Base-by-base conservation (phyloP, 495 filamentous ascomycete species). In the Hyaloscypha finlandica region DNA sequence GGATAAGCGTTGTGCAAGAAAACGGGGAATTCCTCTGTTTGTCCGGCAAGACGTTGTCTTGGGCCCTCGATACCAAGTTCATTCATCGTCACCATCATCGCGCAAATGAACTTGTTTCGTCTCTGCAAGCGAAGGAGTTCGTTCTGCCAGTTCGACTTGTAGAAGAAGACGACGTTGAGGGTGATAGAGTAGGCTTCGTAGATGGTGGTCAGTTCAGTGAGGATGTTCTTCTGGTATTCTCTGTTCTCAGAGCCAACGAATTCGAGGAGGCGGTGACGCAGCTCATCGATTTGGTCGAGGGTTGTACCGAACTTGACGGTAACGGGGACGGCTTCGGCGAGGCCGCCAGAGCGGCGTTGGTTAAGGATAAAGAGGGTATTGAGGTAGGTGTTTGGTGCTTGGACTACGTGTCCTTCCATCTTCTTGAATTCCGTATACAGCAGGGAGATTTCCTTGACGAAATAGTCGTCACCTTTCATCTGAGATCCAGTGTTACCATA, bases 341-440 rank as follows among this genome's bases (percentile, higher is more conserved):
- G 81, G 3, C 88, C 91, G 65, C 95, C 93, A 33, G 92, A 95
- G 31, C 94, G 89, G 4, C 94, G 87, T 79, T 96, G 93, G 75
- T 98, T 97, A 22, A 97, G 88, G 65, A 98, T 95, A 76, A 97
- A 97, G 8, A 98, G 85, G 0, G 87, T 91, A 73, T 97, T 98
- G 31, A 98, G 84, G 60, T 97, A 89, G 64, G 89, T 94, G 82
- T 98, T 98, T 4, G 95, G 95, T 0, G 94, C 95, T 75, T 98
- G 94, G 3, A 98, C 94, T 16, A 97, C 87, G 68, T 97, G 93
- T 14, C 94, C 94, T 74, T 97, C 89, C 89, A 97, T 93, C 80
- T 97, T 98, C 80, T 97, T 97, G 81, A 97, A 97, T 73, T 97
- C 95, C 32, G 95, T 97, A 73, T 93, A 97, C 11, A 99, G 85